Base-by-base conservation (phyloP, 495 filamentous ascomycete species). In the Lophiostoma macrostomum region DNA sequence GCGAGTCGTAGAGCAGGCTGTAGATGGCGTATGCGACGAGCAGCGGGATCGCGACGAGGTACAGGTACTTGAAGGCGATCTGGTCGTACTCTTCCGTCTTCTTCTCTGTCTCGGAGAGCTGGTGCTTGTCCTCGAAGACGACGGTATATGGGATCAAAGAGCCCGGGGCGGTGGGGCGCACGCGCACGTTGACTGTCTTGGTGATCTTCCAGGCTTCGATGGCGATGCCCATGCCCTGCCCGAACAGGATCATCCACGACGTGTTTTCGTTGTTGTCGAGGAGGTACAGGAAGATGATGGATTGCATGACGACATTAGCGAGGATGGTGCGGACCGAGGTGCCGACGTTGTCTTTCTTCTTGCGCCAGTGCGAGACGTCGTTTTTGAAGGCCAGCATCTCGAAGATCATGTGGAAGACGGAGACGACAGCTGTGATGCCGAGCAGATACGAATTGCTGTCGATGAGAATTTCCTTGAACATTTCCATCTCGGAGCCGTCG, bases 161-260 rank as follows among this genome's bases (percentile, higher is more conserved):
- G 34, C 77, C 81, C 0, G 81, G 74, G 2, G 79, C 71, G 0
- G 85, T 79, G 2, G 79, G 78, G 11, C 90, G 83, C 51, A 97
- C 58, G 56, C 90, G 85, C 45, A 98, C 88, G 59, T 98, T 81
- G 52, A 98, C 94, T 0, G 90, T 82, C 47, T 95, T 96, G n/a
- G 93, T 98, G 66, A 98, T 82, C 67, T 98, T 98, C 93, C 93
- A 98, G 14, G 93, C 83, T 73, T 98, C 93, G 46, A 98, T 83
- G 7, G 95, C 65, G 57, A 98, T 98, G 30, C 93, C 91, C 45
- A 93, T 82, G 16, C 88, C 93, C 71, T 98, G 93, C 12, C 88
- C 85, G 31, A 89, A 85, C 18, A 98, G 77, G 63, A 98, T 97
- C 91, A 97, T 96, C 91, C 93, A 98, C 38, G 87, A 93, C 4